Evolutionary conservation across 257 asterid species (phyloP).

Genomic region (Phtheirospermum japonicum): DNA sequence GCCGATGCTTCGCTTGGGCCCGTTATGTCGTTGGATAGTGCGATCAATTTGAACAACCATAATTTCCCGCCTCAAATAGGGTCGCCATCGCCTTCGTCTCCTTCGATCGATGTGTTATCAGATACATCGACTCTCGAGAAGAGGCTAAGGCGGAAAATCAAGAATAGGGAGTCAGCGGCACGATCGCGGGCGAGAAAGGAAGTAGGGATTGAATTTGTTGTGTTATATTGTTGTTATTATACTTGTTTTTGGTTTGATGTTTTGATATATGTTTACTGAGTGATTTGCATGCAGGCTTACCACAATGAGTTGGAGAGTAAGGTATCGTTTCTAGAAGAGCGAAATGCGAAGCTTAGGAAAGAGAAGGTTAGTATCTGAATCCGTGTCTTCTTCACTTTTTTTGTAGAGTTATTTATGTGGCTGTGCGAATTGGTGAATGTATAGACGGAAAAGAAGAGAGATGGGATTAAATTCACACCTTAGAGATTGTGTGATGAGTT

Average conservation of each 20-base stretch:
- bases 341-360: conserved; percentile 47
- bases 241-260: not conserved
- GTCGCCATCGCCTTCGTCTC: too few relatives aligned
- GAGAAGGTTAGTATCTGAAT: conserved; percentile 39
- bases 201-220: conserved; percentile 29
- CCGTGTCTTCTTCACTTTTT: not conserved
- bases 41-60: conserved; percentile 27
- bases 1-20: conserved; percentile 45
- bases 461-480: not conserved
- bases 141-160: conserved; percentile 53
- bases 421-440: not conserved
- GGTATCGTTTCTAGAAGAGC: conserved; percentile 57
- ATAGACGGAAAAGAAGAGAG: not conserved
- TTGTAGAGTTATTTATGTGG: not conserved
- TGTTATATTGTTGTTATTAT: conserved; percentile 11
- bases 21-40: conserved; percentile 39
- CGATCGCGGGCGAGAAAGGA: conserved; percentile 66
- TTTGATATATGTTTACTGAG: not conserved
- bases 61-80: conserved; percentile 34
- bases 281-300: conserved; percentile 45
- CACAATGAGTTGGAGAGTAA: conserved; percentile 60
- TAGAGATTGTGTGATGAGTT: not conserved
- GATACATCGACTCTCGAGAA: conserved; percentile 45
- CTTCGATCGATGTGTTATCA: conserved; percentile 42
- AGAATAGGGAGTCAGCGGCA: conserved; percentile 67